Evolutionary conservation across 768 basidiomycete species (phyloP).

Genomic region (Agaricus subrufescens): DNA sequence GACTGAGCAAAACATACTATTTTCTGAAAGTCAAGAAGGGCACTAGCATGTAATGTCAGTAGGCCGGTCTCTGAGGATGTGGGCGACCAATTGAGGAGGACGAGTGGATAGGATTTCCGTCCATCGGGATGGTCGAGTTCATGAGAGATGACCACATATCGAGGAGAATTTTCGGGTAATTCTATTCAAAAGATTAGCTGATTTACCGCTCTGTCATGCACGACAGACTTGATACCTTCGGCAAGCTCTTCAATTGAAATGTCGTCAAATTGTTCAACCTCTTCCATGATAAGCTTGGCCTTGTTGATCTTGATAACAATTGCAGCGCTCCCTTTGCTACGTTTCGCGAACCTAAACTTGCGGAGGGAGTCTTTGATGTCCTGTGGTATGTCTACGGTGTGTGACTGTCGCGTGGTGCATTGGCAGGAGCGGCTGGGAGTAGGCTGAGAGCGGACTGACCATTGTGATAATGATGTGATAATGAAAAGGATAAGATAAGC

Average conservation of each 20-base stretch:
- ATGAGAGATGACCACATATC: conserved; percentile 83
- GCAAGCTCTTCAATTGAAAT: conserved; percentile 80
- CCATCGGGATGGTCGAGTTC: conserved; percentile 79
- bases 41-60: conserved; percentile 80
- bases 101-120: conserved; percentile 78
- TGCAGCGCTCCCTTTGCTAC: conserved; percentile 69
- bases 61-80: conserved; percentile 69
- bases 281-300: conserved; percentile 72
- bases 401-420: conserved; percentile 36
- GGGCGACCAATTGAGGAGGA: conserved; percentile 88
- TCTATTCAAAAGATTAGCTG: conserved; percentile 38
- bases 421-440: conserved; percentile 6
- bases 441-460: conserved; percentile 23
- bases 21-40: conserved; percentile 72
- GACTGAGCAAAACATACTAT: conserved; percentile 43
- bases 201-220: background rate
- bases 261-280: conserved; percentile 74
- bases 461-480: conserved; percentile 17
- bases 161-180: conserved; percentile 81
- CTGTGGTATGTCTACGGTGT: conserved; percentile 84
- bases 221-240: conserved; percentile 53
- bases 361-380: conserved; percentile 72
- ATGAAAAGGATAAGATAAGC: conserved; percentile 25
- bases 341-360: conserved; percentile 76
- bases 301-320: conserved; percentile 92